Evolutionary conservation across 441 rosid genomes (phyloP).

Genomic region (Gossypium schwendimanii): DNA sequence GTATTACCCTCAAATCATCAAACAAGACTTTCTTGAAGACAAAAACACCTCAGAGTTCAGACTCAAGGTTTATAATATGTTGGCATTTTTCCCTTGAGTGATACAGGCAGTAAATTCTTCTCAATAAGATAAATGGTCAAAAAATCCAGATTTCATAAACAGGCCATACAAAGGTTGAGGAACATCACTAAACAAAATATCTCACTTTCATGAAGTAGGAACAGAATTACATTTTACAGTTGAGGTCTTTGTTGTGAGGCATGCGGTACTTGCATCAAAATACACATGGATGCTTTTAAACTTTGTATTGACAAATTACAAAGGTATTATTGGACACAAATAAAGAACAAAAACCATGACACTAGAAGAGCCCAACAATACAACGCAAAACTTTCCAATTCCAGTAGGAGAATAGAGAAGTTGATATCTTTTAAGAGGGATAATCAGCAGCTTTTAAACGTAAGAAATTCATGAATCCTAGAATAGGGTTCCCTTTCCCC

Average conservation of each 20-base stretch:
- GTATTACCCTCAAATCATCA: constrained; percentile 7
- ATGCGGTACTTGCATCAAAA: not conserved
- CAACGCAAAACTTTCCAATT: not conserved
- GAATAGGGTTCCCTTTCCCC: not conserved
- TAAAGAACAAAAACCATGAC: not conserved
- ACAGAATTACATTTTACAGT: not conserved
- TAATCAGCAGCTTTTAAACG: not conserved
- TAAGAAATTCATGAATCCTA: not conserved
- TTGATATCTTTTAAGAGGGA: constrained; percentile 2
- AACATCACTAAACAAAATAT: constrained; percentile 3
- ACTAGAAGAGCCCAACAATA: not conserved
- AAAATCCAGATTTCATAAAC: not conserved
- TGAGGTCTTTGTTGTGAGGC: not conserved
- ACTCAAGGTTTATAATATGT: not conserved
- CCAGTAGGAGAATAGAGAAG: not conserved
- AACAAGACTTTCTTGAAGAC: not conserved
- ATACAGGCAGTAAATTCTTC: not conserved
- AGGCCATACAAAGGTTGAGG: not conserved
- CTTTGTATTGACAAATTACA: not conserved
- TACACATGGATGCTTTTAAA: not conserved
- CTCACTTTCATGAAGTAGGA: not conserved
- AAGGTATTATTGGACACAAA: not conserved
- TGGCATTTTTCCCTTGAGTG: not conserved
- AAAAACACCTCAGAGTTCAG: not conserved
- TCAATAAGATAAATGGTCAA: not conserved